Base-by-base conservation (phyloP, 441 rosid genomes). In the Arabidopsis lyrata region DNA sequence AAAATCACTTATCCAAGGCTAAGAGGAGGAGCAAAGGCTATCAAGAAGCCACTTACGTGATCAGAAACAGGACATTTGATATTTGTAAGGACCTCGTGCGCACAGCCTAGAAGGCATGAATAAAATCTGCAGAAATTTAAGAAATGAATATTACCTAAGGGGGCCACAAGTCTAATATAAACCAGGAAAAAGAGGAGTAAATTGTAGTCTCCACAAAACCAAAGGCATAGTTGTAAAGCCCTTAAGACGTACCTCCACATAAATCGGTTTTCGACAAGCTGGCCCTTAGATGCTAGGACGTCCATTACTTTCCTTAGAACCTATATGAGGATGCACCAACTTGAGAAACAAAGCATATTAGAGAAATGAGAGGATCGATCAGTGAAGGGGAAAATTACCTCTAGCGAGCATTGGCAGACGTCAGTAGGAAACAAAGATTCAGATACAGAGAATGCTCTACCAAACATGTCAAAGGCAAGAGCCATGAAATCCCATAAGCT, bases 231-330 rank as follows among this genome's bases (percentile, higher is more conserved):
- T 61, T 32, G 65, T 20, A 68, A 50, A 63, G 45, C 55, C 47
- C 62, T 38, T 57, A 20, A 63, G 39, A 22, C 36, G 20, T 77
- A 91, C 97, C 90, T 87, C 57, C 94, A 86, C 92, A 88, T 83
- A 63, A 76, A 76, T 72, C 39, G 77, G 66, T 88, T 89, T 79
- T 95, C 97, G 39, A 84, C 77, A 64, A 85, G 83, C 77, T 81
- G 80, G 66, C 78, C 80, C 80, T 81, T 87, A 69, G 90, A 81
- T 50, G 87, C 89, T 70, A 90, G 74, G 70, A 79, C 83, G 81
- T 93, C 95, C 86, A 89, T 86, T 76, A 89, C 87, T 84, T 87
- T 90, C 78, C 95, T 81, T 66, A 86, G 77, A 74, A 82, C 92
- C 98, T 93, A 78, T 71, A 45, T 73, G 55, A 57, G 63, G 77